phyloP scores from a whole-genome alignment of 176 grass and related monocot species.

The Eragrostis nindensis region DNA sequence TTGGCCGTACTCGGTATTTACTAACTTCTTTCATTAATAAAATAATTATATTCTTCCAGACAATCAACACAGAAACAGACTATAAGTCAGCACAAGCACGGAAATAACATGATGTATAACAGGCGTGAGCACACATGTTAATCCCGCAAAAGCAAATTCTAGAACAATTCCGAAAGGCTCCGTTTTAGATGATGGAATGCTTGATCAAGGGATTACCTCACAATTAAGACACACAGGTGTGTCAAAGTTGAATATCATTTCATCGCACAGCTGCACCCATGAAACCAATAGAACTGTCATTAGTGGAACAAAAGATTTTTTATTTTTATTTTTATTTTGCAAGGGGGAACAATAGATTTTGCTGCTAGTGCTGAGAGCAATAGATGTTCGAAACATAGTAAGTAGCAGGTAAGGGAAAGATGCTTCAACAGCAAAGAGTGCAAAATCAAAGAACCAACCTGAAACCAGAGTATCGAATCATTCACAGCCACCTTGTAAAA shows the following conservation, averaged over 20 bases:
- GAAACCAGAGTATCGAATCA: slow-evolving; percentile 85
- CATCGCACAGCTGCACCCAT: slow-evolving; percentile 66
- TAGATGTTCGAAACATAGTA: not conserved
- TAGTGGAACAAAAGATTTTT: not conserved
- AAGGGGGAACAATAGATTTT: not conserved
- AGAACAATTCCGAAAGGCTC: not conserved
- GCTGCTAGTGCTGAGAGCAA: not conserved
- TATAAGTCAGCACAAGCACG: not conserved
- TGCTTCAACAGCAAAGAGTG: slow-evolving; percentile 32
- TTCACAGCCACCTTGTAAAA: slow-evolving; percentile 86
- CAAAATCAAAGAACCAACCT: slow-evolving; percentile 70
- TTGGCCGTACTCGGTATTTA: no score
- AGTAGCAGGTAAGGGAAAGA: not conserved
- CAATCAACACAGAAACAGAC: slow-evolving; percentile 11
- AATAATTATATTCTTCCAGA: not conserved
- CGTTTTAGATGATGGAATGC: slow-evolving; percentile 1
- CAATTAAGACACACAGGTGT: slow-evolving; percentile 74
- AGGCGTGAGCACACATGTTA: not conserved
- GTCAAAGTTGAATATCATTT: slow-evolving; percentile 95
- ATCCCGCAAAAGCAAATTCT: not conserved
- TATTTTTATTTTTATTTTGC: no score
- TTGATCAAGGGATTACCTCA: slow-evolving; percentile 59
- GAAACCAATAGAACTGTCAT: slow-evolving; percentile 31
- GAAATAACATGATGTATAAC: not conserved
- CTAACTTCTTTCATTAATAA: no score